These are phyloP conservation scores for Boeremia lycopersici DNA, from an alignment of 2,329 filamentous ascomycete species.

Conservation along the genomic window DNA sequence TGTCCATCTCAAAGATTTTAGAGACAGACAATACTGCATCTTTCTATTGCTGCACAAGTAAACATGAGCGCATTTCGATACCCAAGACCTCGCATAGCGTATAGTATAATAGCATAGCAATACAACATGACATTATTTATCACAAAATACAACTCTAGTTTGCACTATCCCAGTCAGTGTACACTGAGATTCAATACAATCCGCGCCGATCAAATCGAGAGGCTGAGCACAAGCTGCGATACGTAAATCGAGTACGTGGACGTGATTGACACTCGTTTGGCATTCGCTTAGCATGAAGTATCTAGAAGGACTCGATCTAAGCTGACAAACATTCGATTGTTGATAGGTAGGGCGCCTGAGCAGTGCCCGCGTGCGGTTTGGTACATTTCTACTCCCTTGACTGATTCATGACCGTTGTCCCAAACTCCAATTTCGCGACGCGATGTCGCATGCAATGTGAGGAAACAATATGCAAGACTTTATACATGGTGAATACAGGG, in stretches of 20 bases:
- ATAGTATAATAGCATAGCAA: not conserved
- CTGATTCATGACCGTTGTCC: not conserved
- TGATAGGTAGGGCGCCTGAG: not conserved
- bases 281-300: not conserved
- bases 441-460: constrained; percentile 9
- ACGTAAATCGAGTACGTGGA: no score
- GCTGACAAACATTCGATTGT: not conserved
- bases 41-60: not conserved
- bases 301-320: not conserved
- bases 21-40: no score
- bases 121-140: not conserved
- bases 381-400: not conserved
- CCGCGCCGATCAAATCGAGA: no score
- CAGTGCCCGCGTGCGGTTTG: not conserved
- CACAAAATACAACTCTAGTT: not conserved
- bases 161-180: no score
- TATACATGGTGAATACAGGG: not conserved
- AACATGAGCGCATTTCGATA: not conserved
- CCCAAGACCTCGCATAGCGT: not conserved
- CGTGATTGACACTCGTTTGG: no score
- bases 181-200: no score
- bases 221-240: no score
- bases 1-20: no score
- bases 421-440: constrained; percentile 6
- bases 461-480: constrained; percentile 4